Evolutionary conservation across 768 basidiomycete species (phyloP).

Genomic region (Termitomyces sp.): DNA sequence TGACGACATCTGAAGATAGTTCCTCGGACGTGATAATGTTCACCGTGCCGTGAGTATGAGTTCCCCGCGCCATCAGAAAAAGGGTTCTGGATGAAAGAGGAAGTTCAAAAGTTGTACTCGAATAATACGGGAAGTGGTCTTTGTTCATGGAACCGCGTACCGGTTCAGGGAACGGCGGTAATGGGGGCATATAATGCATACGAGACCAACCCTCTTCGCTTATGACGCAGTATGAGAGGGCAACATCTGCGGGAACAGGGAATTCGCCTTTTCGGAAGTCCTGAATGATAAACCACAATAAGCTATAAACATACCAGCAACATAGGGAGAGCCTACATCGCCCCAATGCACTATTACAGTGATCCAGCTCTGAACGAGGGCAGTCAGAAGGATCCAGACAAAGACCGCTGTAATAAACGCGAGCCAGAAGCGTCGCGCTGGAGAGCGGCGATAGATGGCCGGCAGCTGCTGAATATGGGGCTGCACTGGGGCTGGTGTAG

Average conservation of each 20-base stretch:
- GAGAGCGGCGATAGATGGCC: conserved; percentile 9
- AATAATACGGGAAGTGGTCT: conserved; percentile 9
- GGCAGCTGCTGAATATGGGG: not conserved
- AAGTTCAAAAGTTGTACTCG: conserved; percentile 13
- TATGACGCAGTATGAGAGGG: conserved; percentile 6
- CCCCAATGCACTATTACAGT: conserved; percentile 5
- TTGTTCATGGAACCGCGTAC: not conserved
- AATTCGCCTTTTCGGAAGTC: conserved; percentile 10
- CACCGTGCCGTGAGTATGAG: conserved; percentile 18
- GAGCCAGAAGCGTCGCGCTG: conserved; percentile 16
- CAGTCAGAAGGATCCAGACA: conserved; percentile 16
- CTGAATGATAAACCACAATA: not conserved
- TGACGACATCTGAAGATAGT: conserved; percentile 13
- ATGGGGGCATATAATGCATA: not conserved
- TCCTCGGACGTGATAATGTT: conserved; percentile 19
- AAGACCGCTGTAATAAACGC: conserved; percentile 15
- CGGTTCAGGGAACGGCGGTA: not conserved
- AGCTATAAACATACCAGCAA: not conserved
- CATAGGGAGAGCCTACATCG: not conserved
- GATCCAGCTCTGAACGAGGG: conserved; percentile 14
- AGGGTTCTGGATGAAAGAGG: conserved; percentile 19
- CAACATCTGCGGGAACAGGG: conserved; percentile 10
- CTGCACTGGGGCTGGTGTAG: conserved; percentile 4
- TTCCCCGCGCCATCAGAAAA: conserved; percentile 23
- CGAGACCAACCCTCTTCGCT: conserved; percentile 7